phyloP scores from a whole-genome alignment of 2,329 filamentous ascomycete genomes.

The Fusarium vanettenii region DNA sequence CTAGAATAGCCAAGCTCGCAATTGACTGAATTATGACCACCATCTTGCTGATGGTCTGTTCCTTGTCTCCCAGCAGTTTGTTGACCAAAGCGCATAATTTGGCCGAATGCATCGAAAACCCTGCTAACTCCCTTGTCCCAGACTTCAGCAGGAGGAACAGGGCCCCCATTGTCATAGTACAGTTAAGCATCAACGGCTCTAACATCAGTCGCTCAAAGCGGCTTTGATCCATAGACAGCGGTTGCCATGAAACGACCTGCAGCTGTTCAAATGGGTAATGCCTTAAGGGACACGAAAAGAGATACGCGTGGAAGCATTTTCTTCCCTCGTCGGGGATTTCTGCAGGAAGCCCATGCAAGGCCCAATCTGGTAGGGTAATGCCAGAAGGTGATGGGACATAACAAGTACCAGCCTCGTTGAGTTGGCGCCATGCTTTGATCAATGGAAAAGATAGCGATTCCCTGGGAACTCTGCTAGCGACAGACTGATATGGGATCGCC shows the following conservation, averaged over 20 bases:
- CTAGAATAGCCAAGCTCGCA: background rate
- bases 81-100: constrained; percentile 8
- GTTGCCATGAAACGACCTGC: constrained; percentile 7
- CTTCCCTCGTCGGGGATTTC: background rate
- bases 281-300: constrained; percentile 3
- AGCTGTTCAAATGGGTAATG: constrained; percentile 10
- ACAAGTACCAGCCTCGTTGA: background rate
- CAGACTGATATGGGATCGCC: constrained; percentile 2
- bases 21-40: constrained; percentile 5
- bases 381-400: background rate
- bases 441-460: background rate
- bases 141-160: background rate
- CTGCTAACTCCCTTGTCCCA: background rate
- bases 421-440: background rate
- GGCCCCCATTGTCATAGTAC: constrained; percentile 7
- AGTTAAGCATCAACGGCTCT: background rate
- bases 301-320: constrained; percentile 8
- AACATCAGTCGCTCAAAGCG: constrained; percentile 9
- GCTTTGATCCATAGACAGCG: background rate
- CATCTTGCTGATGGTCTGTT: background rate
- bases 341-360: background rate
- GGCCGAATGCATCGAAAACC: constrained; percentile 10
- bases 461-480: background rate
- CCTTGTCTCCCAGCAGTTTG: constrained; percentile 42
- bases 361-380: background rate